Conservation (phyloP, 108 stramenopile genomes). For the Cyclotella cryptica region DNA sequence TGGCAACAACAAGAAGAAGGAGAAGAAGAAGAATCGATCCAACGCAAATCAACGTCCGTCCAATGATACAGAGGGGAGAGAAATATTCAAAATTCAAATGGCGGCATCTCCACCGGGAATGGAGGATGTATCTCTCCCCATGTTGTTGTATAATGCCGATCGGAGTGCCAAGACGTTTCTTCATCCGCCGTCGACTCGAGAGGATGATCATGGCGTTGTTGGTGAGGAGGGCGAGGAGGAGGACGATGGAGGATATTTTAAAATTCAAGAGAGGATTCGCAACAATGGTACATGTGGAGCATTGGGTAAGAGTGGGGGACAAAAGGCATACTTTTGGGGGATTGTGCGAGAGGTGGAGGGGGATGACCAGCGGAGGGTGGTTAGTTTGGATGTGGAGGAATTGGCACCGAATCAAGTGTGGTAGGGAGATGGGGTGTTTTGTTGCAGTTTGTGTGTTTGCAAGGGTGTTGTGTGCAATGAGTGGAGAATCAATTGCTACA, state of each 20-base stretch:
- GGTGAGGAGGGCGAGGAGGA: neutral
- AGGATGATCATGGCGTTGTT: constrained; percentile 19
- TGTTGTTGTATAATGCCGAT: constrained; percentile 67
- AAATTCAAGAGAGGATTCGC: constrained; percentile 52
- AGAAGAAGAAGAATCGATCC: constrained; percentile 15
- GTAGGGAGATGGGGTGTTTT: neutral
- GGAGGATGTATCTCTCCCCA: constrained; percentile 51
- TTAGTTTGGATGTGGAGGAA: constrained; percentile 8
- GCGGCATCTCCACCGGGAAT: constrained; percentile 55
- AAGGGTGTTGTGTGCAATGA: no score
- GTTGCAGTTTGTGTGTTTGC: no score
- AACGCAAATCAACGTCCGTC: constrained; percentile 22
- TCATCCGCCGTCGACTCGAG: constrained; percentile 57
- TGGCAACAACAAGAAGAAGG: no score
- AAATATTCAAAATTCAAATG: constrained; percentile 74
- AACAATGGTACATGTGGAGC: constrained; percentile 55
- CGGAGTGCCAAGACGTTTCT: constrained; percentile 66
- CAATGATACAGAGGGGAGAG: constrained; percentile 23
- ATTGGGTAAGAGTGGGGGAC: constrained; percentile 58
- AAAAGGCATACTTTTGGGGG: constrained; percentile 39
- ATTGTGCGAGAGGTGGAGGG: neutral
- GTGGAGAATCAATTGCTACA: no score
- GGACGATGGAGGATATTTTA: constrained; percentile 66
- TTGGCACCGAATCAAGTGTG: constrained; percentile 7
- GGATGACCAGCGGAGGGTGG: neutral